Conservation (phyloP, 2,329 filamentous ascomycete genomes). For the Penicillium sp. region DNA sequence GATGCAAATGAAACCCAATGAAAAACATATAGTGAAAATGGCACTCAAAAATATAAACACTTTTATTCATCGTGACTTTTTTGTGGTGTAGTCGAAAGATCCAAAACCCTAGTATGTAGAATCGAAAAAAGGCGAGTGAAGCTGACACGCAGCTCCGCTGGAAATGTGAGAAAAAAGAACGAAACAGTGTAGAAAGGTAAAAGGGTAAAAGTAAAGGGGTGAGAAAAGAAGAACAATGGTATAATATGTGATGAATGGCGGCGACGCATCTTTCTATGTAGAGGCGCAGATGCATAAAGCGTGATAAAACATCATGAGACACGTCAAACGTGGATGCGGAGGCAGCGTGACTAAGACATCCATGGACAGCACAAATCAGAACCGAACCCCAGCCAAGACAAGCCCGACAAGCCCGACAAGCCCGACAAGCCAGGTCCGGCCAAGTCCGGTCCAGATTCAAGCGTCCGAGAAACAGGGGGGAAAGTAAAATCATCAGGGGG, state of each 20-base stretch:
- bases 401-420: too few species aligned
- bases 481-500: constrained; percentile 14
- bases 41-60: constrained; percentile 12
- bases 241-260: constrained; percentile 24
- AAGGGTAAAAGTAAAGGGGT: not conserved
- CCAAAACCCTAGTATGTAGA: constrained; percentile 2
- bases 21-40: not conserved
- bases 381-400: not conserved
- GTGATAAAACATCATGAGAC: constrained; percentile 26
- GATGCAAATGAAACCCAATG: not conserved
- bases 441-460: constrained; percentile 2
- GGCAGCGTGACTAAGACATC: constrained; percentile 23
- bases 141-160: constrained; percentile 1
- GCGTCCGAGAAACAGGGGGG: not conserved
- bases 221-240: constrained; percentile 18
- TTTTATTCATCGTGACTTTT: constrained; percentile 16
- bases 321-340: constrained; percentile 34
- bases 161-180: constrained; percentile 15
- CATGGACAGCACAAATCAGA: constrained; percentile 23
- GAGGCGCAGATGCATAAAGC: constrained; percentile 34
- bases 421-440: too few species aligned
- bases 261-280: constrained; percentile 26
- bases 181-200: constrained; percentile 23
- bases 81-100: constrained; percentile 1
- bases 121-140: constrained; percentile 10